phyloP scores from a whole-genome alignment of 2,329 filamentous ascomycete species.

The Penicillium verrucosum region DNA sequence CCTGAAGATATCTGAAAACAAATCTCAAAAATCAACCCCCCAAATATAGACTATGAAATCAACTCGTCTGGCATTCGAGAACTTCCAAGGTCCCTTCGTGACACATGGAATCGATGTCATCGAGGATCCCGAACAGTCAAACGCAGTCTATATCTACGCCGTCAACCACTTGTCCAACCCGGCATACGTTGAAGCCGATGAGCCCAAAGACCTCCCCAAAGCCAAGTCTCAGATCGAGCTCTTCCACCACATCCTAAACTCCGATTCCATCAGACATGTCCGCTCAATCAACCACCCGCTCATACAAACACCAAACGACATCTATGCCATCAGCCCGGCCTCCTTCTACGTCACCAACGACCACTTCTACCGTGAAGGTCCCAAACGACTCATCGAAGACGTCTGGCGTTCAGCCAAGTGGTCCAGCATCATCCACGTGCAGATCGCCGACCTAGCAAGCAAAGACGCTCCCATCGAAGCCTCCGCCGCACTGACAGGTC shows the following conservation, averaged over 20 bases:
- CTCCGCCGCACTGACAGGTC: slow-evolving; percentile 42
- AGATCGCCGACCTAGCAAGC: slow-evolving; percentile 30
- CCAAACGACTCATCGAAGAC: slow-evolving; percentile 50
- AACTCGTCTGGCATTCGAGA: slow-evolving; percentile 48
- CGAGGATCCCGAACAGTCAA: slow-evolving; percentile 43
- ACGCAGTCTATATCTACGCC: slow-evolving; percentile 58
- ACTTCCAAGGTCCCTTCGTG: slow-evolving; percentile 54
- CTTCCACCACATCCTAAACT: slow-evolving; percentile 53
- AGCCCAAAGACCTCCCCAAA: slow-evolving; percentile 32
- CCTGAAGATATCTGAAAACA: background rate
- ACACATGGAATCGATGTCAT: slow-evolving; percentile 62
- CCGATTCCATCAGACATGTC: slow-evolving; percentile 45
- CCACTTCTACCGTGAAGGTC: slow-evolving; percentile 52
- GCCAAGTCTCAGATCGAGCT: slow-evolving; percentile 56
- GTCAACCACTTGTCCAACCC: slow-evolving; percentile 58
- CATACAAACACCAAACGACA: slow-evolving; percentile 58
- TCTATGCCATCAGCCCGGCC: slow-evolving; percentile 47
- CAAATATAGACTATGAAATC: slow-evolving; percentile 44
- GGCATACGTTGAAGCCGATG: slow-evolving; percentile 28
- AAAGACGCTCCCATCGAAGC: slow-evolving; percentile 37
- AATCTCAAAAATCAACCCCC: background rate
- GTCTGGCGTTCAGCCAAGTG: slow-evolving; percentile 44
- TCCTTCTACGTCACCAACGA: slow-evolving; percentile 61
- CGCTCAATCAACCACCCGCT: slow-evolving; percentile 54
- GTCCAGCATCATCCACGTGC: slow-evolving; percentile 50